A percentile compares a stretch with the other conserved stretches of the same genome.
Conservation (phyloP, 2,329 filamentous ascomycete genomes). For the Lachnellula suecica region DNA sequence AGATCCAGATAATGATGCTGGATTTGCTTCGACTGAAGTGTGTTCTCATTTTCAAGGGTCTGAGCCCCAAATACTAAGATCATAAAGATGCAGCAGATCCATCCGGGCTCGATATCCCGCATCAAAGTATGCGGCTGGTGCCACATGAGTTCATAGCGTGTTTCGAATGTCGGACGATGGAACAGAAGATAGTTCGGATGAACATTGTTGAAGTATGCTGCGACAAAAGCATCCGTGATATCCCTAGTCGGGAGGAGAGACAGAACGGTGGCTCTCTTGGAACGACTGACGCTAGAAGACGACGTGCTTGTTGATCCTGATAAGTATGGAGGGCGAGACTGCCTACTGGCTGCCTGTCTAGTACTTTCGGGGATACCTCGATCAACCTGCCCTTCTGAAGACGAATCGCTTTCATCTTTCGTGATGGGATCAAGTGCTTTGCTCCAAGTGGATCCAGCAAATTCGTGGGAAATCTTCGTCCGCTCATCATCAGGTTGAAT, state of each 20-base stretch:
- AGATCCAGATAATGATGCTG: conserved; percentile 35
- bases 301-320: conserved; percentile 18
- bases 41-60: conserved; percentile 33
- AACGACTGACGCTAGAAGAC: conserved; percentile 9
- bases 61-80: conserved; percentile 42
- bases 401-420: conserved; percentile 27
- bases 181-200: conserved; percentile 41
- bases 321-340: conserved; percentile 11
- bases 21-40: conserved; percentile 31
- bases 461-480: conserved; percentile 25
- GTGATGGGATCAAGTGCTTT: conserved; percentile 30
- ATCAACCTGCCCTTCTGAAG: conserved; percentile 20
- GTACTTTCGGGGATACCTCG: not conserved
- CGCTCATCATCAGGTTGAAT: conserved; percentile 26
- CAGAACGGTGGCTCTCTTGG: conserved; percentile 22
- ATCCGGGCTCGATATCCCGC: conserved; percentile 38
- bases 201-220: conserved; percentile 40
- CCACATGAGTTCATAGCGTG: conserved; percentile 39
- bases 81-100: conserved; percentile 41
- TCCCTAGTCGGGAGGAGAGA: conserved; percentile 35
- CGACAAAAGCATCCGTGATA: conserved; percentile 37
- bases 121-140: conserved; percentile 21
- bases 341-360: conserved; percentile 1
- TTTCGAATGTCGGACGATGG: conserved; percentile 40
- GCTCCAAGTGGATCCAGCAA: conserved; percentile 29